A percentile compares a stretch with the other conserved stretches of the same genome.
Evolutionary conservation across 768 basidiomycete species (phyloP).

Genomic region (Coprinopsis cinerea): DNA sequence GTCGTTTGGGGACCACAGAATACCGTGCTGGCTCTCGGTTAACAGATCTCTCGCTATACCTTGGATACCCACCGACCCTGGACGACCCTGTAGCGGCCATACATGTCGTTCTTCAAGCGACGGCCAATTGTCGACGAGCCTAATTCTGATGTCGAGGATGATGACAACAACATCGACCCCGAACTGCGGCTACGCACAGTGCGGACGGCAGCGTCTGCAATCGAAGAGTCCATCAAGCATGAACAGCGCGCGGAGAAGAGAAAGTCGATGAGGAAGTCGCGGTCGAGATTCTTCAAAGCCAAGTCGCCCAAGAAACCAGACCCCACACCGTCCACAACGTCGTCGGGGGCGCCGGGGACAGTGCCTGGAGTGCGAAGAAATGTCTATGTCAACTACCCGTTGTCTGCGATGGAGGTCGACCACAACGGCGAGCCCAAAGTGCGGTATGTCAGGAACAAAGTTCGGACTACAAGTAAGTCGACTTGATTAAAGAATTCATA

Average conservation of each 20-base stretch:
- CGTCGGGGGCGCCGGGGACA: slow-evolving; percentile 27
- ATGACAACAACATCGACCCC: slow-evolving; percentile 73
- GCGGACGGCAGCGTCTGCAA: slow-evolving; percentile 87
- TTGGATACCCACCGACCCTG: slow-evolving; percentile 3
- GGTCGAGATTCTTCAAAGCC: slow-evolving; percentile 55
- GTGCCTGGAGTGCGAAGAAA: slow-evolving; percentile 58
- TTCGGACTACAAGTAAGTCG: slow-evolving; percentile 83
- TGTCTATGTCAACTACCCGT: slow-evolving; percentile 73
- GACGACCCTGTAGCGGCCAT: neutral
- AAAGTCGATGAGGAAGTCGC: slow-evolving; percentile 41
- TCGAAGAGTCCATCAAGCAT: slow-evolving; percentile 78
- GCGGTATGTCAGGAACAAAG: slow-evolving; percentile 89
- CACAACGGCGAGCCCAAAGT: slow-evolving; percentile 68
- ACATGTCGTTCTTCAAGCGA: slow-evolving; percentile 35
- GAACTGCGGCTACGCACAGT: slow-evolving; percentile 85
- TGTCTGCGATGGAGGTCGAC: slow-evolving; percentile 61
- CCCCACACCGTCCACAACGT: slow-evolving; percentile 18
- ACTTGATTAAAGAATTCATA: neutral
- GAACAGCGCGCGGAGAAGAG: slow-evolving; percentile 66
- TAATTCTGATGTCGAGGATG: slow-evolving; percentile 55
- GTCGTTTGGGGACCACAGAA: neutral
- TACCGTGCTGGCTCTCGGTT: slow-evolving; percentile 12
- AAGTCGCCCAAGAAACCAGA: slow-evolving; percentile 43
- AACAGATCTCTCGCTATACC: neutral
- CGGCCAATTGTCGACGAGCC: slow-evolving; percentile 32